Evolutionary conservation across 148 eudicot genomes (phyloP).

Genomic region (Chenopodium formosanum): DNA sequence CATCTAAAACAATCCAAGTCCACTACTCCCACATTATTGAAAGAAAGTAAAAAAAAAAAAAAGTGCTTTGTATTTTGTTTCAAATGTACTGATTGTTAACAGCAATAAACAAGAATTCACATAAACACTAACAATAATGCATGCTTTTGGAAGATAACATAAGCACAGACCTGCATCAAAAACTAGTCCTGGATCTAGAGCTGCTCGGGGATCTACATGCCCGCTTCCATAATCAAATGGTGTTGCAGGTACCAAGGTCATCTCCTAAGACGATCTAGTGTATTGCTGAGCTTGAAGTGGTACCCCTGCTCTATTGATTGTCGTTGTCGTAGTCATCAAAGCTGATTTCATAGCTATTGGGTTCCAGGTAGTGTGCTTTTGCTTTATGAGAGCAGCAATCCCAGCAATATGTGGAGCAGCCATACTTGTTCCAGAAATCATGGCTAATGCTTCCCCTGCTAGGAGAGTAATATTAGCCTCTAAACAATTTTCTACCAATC

Average conservation of each 20-base stretch:
- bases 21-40: too few relatives aligned
- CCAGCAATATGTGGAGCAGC: slow-evolving; percentile 99
- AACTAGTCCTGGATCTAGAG: slow-evolving; percentile 93
- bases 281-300: slow-evolving; percentile 89
- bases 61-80: too few relatives aligned
- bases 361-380: slow-evolving; percentile 90
- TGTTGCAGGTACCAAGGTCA: slow-evolving; percentile 67
- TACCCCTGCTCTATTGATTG: slow-evolving; percentile 64
- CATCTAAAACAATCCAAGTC: too few relatives aligned
- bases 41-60: too few relatives aligned
- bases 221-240: slow-evolving; percentile 99
- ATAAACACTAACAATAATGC: not conserved
- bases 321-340: slow-evolving; percentile 84
- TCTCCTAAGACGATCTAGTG: slow-evolving; percentile 69
- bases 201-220: slow-evolving; percentile 86
- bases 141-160: not conserved
- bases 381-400: slow-evolving; percentile 95
- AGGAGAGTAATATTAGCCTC: slow-evolving; percentile 13
- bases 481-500: not conserved
- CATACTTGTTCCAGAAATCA: slow-evolving; percentile 99
- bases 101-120: not conserved
- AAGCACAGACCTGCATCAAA: slow-evolving; percentile 82
- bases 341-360: slow-evolving; percentile 99
- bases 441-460: slow-evolving; percentile 92
- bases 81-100: not conserved